phyloP scores from a whole-genome alignment of 768 basidiomycete species.

The Leccinum aurantiacum region DNA sequence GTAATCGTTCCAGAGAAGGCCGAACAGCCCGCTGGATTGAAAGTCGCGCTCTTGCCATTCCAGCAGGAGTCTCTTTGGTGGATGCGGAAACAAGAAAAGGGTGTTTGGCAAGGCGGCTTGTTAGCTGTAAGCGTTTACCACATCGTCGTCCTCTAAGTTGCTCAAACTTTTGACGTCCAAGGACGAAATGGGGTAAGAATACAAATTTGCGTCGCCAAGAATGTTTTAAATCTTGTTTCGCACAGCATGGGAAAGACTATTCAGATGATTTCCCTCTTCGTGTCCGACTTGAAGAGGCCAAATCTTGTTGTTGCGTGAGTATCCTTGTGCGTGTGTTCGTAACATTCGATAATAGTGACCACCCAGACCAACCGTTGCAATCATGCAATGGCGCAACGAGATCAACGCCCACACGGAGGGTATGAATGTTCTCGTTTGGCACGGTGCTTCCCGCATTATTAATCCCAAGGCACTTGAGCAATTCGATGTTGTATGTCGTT shows the following conservation, averaged over 20 bases:
- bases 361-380: slow-evolving; percentile 49
- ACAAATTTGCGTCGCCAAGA: neutral
- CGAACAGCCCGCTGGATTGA: slow-evolving; percentile 79
- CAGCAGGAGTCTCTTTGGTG: slow-evolving; percentile 93
- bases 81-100: slow-evolving; percentile 93
- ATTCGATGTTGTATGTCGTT: slow-evolving; percentile 74
- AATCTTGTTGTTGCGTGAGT: slow-evolving; percentile 91
- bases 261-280: slow-evolving; percentile 89
- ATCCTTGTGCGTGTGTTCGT: neutral
- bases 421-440: slow-evolving; percentile 89
- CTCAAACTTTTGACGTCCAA: slow-evolving; percentile 29
- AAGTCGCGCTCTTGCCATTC: slow-evolving; percentile 87
- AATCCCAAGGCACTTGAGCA: slow-evolving; percentile 69
- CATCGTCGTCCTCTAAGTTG: neutral
- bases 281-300: slow-evolving; percentile 74
- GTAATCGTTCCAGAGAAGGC: slow-evolving; percentile 66
- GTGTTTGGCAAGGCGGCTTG: slow-evolving; percentile 89
- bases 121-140: slow-evolving; percentile 62
- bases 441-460: slow-evolving; percentile 73
- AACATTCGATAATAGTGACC: slow-evolving; percentile 1
- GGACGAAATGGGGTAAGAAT: slow-evolving; percentile 88
- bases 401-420: slow-evolving; percentile 83
- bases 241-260: slow-evolving; percentile 92
- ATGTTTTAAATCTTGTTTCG: slow-evolving; percentile 11
- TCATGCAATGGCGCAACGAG: slow-evolving; percentile 91